Conservation (phyloP, 2,329 filamentous ascomycete species). For the Botrytis porri region DNA sequence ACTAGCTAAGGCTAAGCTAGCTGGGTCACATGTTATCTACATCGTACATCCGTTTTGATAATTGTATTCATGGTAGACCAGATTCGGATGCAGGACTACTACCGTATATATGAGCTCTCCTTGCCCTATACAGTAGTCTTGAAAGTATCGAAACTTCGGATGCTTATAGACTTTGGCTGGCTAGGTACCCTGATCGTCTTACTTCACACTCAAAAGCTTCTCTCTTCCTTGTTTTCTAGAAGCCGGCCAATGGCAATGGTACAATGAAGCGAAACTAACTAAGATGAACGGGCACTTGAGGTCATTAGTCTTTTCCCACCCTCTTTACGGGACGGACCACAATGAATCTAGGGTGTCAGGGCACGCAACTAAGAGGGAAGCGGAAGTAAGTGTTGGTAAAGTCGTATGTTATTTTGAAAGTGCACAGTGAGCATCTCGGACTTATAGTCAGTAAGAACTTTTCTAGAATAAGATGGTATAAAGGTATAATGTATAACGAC, state of each 20-base stretch:
- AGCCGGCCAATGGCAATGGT: neutral
- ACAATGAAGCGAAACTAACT: neutral
- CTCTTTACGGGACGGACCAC: neutral
- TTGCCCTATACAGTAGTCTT: neutral
- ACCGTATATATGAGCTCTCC: neutral
- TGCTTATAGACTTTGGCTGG: neutral
- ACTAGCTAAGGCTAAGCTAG: neutral
- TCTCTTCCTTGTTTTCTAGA: neutral
- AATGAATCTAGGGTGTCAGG: neutral
- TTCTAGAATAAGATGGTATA: neutral
- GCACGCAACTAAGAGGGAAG: neutral
- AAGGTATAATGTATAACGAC: neutral
- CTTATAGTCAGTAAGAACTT: neutral
- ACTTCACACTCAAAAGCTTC: no score
- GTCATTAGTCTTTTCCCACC: neutral
- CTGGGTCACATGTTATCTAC: neutral
- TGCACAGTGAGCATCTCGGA: neutral
- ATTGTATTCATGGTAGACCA: neutral
- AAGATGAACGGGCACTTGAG: neutral
- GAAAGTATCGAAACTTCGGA: neutral
- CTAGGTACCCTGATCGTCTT: neutral
- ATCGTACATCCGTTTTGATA: neutral
- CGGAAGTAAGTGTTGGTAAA: neutral
- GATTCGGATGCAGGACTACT: neutral
- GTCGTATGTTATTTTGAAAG: neutral